These are phyloP conservation scores for Aspergillus caelatus DNA, from an alignment of 2,329 filamentous ascomycete genomes.

Conservation along the genomic window DNA sequence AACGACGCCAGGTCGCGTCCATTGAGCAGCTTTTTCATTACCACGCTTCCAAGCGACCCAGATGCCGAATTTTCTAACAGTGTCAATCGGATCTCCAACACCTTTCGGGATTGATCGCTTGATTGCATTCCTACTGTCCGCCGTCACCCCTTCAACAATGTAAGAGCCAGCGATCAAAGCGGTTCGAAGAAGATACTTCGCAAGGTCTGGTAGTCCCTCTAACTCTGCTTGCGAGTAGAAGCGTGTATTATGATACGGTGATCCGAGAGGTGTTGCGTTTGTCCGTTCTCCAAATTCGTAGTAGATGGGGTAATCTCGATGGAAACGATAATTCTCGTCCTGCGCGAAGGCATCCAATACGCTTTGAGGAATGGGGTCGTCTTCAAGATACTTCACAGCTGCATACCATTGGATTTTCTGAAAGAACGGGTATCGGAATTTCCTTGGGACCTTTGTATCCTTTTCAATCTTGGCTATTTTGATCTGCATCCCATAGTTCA, in stretches of 20 bases:
- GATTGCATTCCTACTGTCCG: constrained; percentile 62
- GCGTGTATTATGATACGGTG: constrained; percentile 59
- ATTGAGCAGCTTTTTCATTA: constrained; percentile 63
- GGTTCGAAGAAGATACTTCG: constrained; percentile 64
- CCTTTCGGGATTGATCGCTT: constrained; percentile 66
- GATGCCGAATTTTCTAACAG: constrained; percentile 62
- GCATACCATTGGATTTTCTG: constrained; percentile 72
- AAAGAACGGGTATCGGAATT: constrained; percentile 70
- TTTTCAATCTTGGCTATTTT: constrained; percentile 68
- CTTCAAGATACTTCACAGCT: constrained; percentile 64
- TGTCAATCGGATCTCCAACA: constrained; percentile 62
- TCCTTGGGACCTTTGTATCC: constrained; percentile 65
- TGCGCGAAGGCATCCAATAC: constrained; percentile 59
- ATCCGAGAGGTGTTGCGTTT: constrained; percentile 54
- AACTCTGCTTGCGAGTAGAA: constrained; percentile 67
- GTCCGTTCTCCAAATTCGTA: constrained; percentile 60
- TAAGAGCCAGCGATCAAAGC: constrained; percentile 64
- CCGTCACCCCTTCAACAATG: constrained; percentile 61
- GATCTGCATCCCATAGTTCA: constrained; percentile 69
- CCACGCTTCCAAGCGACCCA: constrained; percentile 71
- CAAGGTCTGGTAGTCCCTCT: constrained; percentile 61
- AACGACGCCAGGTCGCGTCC: constrained; percentile 62
- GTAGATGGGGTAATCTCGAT: constrained; percentile 59
- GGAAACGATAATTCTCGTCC: constrained; percentile 56
- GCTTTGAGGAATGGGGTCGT: constrained; percentile 63